Conservation (phyloP, 78 protist genomes). For the Ministeria vibrans region DNA sequence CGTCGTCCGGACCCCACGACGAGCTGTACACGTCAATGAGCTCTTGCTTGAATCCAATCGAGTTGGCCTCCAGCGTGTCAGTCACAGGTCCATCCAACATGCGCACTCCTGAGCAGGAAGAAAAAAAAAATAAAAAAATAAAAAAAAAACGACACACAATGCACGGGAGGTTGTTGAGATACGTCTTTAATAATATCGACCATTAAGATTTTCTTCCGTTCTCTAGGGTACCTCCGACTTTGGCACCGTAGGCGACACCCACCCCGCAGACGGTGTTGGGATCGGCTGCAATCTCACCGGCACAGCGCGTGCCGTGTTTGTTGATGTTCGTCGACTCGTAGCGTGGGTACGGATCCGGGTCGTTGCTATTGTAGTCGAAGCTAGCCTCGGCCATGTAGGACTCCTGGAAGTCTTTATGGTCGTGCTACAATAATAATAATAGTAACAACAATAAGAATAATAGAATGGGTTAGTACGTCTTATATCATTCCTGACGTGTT, state of each 20-base stretch:
- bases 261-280: slow-evolving; percentile 25
- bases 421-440: neutral
- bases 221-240: slow-evolving; percentile 21
- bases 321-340: neutral
- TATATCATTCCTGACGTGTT: neutral
- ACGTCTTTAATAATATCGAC: too few species aligned
- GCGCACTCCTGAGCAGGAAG: slow-evolving; percentile 4
- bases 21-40: slow-evolving; percentile 8
- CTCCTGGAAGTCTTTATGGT: slow-evolving; percentile 2
- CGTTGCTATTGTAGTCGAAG: slow-evolving; percentile 12
- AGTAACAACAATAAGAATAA: neutral
- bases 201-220: too few species aligned
- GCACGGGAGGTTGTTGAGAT: too few species aligned
- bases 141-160: neutral
- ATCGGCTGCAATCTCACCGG: slow-evolving; percentile 22
- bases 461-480: neutral
- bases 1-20: slow-evolving; percentile 29
- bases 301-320: slow-evolving; percentile 38
- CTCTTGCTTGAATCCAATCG: neutral
- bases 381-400: slow-evolving; percentile 13
- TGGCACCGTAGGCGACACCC: slow-evolving; percentile 28
- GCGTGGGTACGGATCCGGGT: slow-evolving; percentile 10
- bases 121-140: neutral
- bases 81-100: slow-evolving; percentile 23
- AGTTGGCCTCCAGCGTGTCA: slow-evolving; percentile 15